Evolutionary conservation across 305 asterid species (phyloP).

Genomic region (Fraxinus dipetala): DNA sequence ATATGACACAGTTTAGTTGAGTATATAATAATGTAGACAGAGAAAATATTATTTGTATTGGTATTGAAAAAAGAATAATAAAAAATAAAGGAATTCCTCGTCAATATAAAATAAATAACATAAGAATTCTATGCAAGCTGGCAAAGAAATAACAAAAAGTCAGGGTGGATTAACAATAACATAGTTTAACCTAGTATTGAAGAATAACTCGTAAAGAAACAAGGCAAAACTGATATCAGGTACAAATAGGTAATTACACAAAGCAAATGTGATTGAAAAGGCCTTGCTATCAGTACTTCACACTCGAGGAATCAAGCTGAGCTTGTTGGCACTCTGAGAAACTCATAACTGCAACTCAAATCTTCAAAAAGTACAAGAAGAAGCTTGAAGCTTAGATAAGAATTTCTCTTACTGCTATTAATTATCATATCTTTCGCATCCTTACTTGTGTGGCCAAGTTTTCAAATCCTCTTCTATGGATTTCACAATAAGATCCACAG

Average conservation of each 20-base stretch:
- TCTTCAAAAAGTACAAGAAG: slow-evolving; percentile 40
- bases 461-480: slow-evolving; percentile 84
- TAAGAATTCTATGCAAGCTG: neutral
- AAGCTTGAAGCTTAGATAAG: slow-evolving; percentile 11
- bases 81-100: neutral
- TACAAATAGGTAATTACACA: slow-evolving; percentile 69
- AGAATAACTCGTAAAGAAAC: slow-evolving; percentile 5
- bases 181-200: slow-evolving; percentile 7
- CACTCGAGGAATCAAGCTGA: slow-evolving; percentile 77
- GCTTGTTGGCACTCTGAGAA: slow-evolving; percentile 66
- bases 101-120: neutral
- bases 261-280: slow-evolving; percentile 65
- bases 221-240: slow-evolving; percentile 52
- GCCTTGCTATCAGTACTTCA: slow-evolving; percentile 54
- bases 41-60: no score
- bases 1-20: no score
- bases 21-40: no score
- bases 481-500: slow-evolving; percentile 67
- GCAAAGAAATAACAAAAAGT: slow-evolving; percentile 2
- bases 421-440: slow-evolving; percentile 18
- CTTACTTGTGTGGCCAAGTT: slow-evolving; percentile 79
- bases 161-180: neutral
- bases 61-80: neutral
- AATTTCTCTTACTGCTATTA: slow-evolving; percentile 1
- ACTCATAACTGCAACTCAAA: slow-evolving; percentile 78